phyloP scores from a whole-genome alignment of 176 grass and related monocot species.

The Alloteropsis semialata region DNA sequence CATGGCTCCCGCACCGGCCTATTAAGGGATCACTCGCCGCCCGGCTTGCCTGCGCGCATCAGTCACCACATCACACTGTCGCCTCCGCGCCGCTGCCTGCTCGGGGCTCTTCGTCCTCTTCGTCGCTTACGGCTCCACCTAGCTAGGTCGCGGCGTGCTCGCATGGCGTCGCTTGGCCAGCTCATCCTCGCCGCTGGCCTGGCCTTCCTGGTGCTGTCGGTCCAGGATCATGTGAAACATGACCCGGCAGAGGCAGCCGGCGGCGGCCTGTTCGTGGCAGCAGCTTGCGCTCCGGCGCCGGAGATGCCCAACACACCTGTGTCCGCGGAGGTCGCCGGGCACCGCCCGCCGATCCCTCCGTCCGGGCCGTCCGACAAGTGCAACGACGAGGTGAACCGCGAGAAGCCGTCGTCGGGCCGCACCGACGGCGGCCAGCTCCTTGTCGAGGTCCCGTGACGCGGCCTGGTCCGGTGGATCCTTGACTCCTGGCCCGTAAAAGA shows the following conservation, averaged over 20 bases:
- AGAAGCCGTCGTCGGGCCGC: not conserved
- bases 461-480: not conserved
- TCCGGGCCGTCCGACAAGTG: conserved; percentile 7
- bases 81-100: not conserved
- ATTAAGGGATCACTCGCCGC: not conserved
- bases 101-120: not conserved
- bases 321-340: not conserved
- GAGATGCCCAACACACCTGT: not conserved
- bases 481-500: no score
- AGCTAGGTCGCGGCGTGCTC: not conserved
- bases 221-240: not conserved
- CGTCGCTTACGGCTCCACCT: not conserved
- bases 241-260: not conserved
- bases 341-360: not conserved
- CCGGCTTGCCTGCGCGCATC: not conserved
- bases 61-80: not conserved
- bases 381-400: not conserved
- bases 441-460: not conserved
- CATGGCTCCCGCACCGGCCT: not conserved
- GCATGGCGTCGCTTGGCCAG: not conserved
- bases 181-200: conserved; percentile 10
- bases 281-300: not conserved
- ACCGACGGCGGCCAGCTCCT: not conserved
- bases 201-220: conserved; percentile 7
- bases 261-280: no score